These are phyloP conservation scores for Neurospora sp. DNA, from an alignment of 495 filamentous ascomycete species.

Conservation along the genomic window DNA sequence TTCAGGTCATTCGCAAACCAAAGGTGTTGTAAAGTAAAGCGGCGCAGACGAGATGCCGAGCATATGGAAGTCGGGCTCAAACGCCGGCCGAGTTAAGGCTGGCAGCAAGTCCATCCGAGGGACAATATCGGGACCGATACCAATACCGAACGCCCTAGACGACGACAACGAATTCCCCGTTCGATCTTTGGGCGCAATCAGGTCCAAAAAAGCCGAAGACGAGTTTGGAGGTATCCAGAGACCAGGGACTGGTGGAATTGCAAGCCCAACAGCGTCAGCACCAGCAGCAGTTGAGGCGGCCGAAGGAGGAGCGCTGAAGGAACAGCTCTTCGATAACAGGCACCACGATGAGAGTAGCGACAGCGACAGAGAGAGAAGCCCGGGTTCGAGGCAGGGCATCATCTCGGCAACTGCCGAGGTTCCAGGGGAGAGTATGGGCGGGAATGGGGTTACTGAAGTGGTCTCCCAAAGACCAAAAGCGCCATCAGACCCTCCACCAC, in stretches of 20 bases:
- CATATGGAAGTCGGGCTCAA: conserved; percentile 29
- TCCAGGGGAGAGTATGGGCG: not conserved
- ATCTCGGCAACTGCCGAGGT: not conserved
- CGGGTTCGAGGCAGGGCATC: not conserved
- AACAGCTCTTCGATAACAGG: not conserved
- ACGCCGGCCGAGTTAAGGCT: conserved; percentile 29
- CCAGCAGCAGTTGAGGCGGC: not conserved
- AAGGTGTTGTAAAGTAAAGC: not conserved
- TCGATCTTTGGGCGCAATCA: not conserved
- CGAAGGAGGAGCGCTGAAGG: not conserved
- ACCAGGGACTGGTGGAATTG: conserved; percentile 25
- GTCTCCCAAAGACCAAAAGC: conserved; percentile 8
- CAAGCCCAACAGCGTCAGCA: conserved; percentile 6
- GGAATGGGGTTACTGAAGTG: not conserved
- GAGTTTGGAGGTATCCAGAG: conserved; percentile 16
- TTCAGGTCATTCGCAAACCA: not conserved
- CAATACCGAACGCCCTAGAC: conserved; percentile 23
- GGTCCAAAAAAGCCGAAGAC: not conserved
- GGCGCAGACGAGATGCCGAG: conserved; percentile 14
- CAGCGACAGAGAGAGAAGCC: not conserved
- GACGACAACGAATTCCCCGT: conserved; percentile 36
- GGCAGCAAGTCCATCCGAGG: conserved; percentile 34
- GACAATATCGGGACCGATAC: conserved; percentile 43
- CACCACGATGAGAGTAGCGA: not conserved
- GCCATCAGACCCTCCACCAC: conserved; percentile 14